phyloP scores from a whole-genome alignment of 192 early-diverging fungal genomes.

The Backusella liffmaniae region DNA sequence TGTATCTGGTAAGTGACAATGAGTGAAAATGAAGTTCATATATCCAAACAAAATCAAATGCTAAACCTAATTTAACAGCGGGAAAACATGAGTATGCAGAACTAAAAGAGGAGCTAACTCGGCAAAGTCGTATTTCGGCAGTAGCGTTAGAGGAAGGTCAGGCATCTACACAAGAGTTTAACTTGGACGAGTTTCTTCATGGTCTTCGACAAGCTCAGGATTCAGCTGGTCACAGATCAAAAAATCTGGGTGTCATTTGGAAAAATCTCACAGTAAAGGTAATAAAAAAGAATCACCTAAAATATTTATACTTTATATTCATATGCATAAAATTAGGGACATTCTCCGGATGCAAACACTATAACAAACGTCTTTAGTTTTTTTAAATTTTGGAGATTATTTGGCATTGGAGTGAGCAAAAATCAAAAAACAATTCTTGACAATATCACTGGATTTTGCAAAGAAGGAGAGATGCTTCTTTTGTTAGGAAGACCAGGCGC shows the following conservation, averaged over 20 bases:
- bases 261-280: slow-evolving; percentile 37
- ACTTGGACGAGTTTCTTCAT: slow-evolving; percentile 18
- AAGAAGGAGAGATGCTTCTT: slow-evolving; percentile 71
- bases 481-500: slow-evolving; percentile 70
- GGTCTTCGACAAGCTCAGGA: not conserved
- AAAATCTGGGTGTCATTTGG: slow-evolving; percentile 38
- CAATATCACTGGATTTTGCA: slow-evolving; percentile 61
- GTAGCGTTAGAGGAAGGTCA: slow-evolving; percentile 13
- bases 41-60: not conserved
- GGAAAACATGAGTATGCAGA: slow-evolving; percentile 19
- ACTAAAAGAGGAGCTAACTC: slow-evolving; percentile 14
- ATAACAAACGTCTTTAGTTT: not conserved
- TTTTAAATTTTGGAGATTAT: not conserved
- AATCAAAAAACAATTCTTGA: slow-evolving; percentile 47
- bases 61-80: not conserved
- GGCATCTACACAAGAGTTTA: slow-evolving; percentile 8
- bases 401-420: not conserved
- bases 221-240: slow-evolving; percentile 9
- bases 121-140: slow-evolving; percentile 2
- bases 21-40: not conserved
- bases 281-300: not conserved
- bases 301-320: not conserved
- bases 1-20: slow-evolving; percentile 17
- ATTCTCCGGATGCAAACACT: not conserved
- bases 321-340: not conserved